Percentiles rank a stretch among this genome's conserved stretches.
phyloP scores from a whole-genome alignment of 345 rosid genomes.

The Eucalyptus marginata region DNA sequence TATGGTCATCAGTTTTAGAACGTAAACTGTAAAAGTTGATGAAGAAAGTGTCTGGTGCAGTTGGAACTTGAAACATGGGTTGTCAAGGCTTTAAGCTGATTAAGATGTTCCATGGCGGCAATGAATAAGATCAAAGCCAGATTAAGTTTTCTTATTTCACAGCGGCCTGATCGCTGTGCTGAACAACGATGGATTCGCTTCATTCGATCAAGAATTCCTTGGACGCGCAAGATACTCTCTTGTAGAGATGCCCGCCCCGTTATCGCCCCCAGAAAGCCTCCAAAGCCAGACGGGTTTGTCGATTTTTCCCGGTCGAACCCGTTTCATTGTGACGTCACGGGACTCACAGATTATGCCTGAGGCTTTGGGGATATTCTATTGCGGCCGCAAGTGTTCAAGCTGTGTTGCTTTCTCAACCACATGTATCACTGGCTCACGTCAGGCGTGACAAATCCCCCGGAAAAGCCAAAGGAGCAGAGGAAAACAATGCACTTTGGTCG shows the following conservation, averaged over 20 bases:
- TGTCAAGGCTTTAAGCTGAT: not conserved
- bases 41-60: not conserved
- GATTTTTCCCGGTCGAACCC: not conserved
- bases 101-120: not conserved
- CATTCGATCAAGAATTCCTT: not conserved
- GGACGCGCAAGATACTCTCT: not conserved
- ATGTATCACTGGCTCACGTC: not conserved
- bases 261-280: not conserved
- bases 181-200: not conserved
- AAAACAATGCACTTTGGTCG: not conserved
- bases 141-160: not conserved
- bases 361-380: not conserved
- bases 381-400: not conserved
- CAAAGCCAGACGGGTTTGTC: not conserved
- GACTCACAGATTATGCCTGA: not conserved
- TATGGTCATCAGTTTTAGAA: not conserved
- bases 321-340: not conserved
- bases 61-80: not conserved
- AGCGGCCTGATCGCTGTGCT: not conserved
- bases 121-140: not conserved
- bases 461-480: not conserved
- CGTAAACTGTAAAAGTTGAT: not conserved
- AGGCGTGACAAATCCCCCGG: not conserved
- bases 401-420: not conserved
- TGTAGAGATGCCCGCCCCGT: not conserved